Evolutionary conservation across 1,284 basidiomycete genomes (phyloP), one percentile per base, ranked within the genome.

Genomic region (Microbotryum intermedium): DNA sequence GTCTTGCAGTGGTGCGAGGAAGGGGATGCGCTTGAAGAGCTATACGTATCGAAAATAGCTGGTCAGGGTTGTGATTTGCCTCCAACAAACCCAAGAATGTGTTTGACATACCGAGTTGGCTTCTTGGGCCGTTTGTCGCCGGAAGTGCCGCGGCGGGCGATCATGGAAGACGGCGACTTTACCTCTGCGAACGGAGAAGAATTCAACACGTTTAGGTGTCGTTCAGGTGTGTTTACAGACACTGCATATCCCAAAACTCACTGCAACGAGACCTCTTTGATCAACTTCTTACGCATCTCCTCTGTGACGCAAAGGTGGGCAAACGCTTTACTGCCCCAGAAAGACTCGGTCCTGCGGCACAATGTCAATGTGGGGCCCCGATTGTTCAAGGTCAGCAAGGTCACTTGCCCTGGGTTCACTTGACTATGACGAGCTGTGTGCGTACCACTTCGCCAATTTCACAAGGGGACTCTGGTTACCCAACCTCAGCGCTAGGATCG

Each of bases 291-390:
- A 55, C 79, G 82, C 86, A 98, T 91, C 1, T 91, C 91, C 48
- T 82, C 76, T 0, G 95, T 97, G 8, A 99, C 95, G 73, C 97
- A 97, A 1, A 99, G 74, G 72, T 99, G 95, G 0, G 87, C 88
- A 72, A 86, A 87, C 0, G 95, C 94, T 0, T 73, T 76, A 42
- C 79, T 79, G 3, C 93, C 91, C 74, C 91, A 95, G 18, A 76
- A 80, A 23, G 74, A 74, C 73, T 97, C 92, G 67, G 94, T 85
- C 79, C 92, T 95, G 34, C 34, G 34, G 34, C 18, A n/a, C n/a
- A n/a, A n/a, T 16, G 34, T 11, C 18, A 39, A 39, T 39, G 67
- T 10, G 23, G n/a, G 52, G 18, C n/a, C 34, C 13, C 25, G 55
- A 53, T 18, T 21, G 18, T 25, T 25, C n/a, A 48, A n/a, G 29